phyloP scores from a whole-genome alignment of 108 stramenopile species.

The Tribonema minus region DNA sequence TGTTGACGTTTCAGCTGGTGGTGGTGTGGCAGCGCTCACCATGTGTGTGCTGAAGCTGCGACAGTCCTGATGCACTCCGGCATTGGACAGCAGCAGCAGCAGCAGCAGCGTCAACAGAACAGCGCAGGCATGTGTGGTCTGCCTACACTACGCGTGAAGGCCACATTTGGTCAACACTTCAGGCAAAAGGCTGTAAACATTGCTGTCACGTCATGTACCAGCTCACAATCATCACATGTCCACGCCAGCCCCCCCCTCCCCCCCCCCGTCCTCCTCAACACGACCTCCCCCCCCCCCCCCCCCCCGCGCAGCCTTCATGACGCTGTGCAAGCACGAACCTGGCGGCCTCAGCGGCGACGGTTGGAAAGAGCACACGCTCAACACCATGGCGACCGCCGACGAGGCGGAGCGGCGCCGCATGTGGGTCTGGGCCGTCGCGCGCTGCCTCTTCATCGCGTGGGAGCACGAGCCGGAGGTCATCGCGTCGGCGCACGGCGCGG shows the following conservation, averaged over 20 bases:
- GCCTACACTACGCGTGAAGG: too few species aligned
- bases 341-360: not conserved
- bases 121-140: too few species aligned
- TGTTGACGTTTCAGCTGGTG: too few species aligned
- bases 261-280: not conserved
- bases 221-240: too few species aligned
- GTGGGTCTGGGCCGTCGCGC: constrained; percentile 46
- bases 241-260: not conserved
- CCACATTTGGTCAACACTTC: not conserved
- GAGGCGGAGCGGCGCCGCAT: constrained; percentile 3
- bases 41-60: too few species aligned
- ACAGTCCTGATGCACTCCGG: too few species aligned
- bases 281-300: not conserved
- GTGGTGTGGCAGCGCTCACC: too few species aligned
- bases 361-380: constrained; percentile 3
- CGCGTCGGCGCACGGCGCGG: constrained; percentile 19
- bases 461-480: constrained; percentile 34
- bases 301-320: constrained; percentile 14
- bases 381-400: constrained; percentile 6
- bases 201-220: not conserved
- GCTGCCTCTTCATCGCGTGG: constrained; percentile 23
- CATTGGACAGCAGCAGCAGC: too few species aligned
- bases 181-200: not conserved
- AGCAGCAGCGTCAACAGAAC: too few species aligned
- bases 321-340: constrained; percentile 23